Conservation (phyloP, 106 monocot genomes). For the Dendrobium huoshanense region DNA sequence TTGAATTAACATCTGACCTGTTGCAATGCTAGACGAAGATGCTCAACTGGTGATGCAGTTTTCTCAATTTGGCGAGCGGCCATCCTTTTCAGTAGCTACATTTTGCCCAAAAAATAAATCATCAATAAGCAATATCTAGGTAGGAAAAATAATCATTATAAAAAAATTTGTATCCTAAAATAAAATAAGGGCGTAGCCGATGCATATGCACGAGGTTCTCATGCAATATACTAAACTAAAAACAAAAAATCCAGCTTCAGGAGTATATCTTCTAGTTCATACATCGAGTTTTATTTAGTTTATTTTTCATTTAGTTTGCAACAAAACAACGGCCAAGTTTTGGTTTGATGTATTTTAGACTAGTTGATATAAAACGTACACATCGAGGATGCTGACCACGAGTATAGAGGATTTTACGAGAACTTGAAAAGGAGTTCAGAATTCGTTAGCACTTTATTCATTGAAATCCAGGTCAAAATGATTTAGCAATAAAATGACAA, state of each 20-base stretch:
- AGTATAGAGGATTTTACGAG: not conserved
- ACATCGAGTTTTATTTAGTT: not conserved
- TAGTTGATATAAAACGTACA: not conserved
- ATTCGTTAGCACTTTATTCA: not conserved
- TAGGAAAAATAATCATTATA: not conserved
- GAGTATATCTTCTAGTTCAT: not conserved
- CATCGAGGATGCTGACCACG: not conserved
- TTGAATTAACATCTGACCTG: constrained; percentile 53
- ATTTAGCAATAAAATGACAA: not conserved
- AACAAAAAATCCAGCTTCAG: not conserved
- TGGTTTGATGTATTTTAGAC: not conserved
- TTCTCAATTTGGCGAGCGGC: constrained; percentile 75
- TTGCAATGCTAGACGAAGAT: constrained; percentile 73
- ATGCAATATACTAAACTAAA: not conserved
- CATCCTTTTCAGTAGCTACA: constrained; percentile 71
- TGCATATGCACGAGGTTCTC: not conserved
- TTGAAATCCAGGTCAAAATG: not conserved
- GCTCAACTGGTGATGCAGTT: constrained; percentile 85
- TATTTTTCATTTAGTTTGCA: not conserved
- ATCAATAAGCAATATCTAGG: not conserved
- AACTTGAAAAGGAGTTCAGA: not conserved
- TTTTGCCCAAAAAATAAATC: not conserved
- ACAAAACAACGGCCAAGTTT: not conserved
- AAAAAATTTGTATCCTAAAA: not conserved
- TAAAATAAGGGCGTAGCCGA: not conserved